Conservation (phyloP, 2,329 filamentous ascomycete genomes). For the Coleophoma crateriformis region DNA sequence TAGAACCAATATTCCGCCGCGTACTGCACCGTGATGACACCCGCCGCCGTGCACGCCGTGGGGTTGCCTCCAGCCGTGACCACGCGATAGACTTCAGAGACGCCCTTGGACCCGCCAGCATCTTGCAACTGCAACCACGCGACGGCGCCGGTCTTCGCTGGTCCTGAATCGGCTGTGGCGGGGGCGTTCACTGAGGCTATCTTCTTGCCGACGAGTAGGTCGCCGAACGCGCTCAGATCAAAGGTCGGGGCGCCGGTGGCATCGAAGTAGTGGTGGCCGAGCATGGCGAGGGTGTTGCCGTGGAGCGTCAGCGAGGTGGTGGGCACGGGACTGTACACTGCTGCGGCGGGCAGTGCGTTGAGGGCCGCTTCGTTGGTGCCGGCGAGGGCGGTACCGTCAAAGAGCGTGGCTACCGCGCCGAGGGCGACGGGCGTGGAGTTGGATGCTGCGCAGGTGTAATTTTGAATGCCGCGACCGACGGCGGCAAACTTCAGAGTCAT, state of each 20-base stretch:
- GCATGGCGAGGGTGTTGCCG: conserved; percentile 1
- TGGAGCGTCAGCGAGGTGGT: conserved; percentile 1
- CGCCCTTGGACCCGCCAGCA: conserved; percentile 16
- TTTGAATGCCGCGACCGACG: conserved; percentile 26
- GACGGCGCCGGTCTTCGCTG: conserved; percentile 19
- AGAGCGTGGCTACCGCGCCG: conserved; percentile 26
- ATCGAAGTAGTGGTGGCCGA: conserved; percentile 25
- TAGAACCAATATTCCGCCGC: conserved; percentile 25
- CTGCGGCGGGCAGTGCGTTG: conserved; percentile 12
- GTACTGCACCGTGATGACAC: conserved; percentile 16
- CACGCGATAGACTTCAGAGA: conserved; percentile 21
- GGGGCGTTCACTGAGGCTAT: conserved; percentile 17
- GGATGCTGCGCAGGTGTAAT: conserved; percentile 23
- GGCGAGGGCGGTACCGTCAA: conserved; percentile 21
- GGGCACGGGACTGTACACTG: conserved; percentile 14
- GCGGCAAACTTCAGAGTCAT: conserved; percentile 21
- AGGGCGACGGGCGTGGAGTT: conserved; percentile 12
- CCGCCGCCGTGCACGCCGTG: conserved; percentile 8
- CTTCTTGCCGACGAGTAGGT: conserved; percentile 18
- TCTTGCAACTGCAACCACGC: conserved; percentile 22
- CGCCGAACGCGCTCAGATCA: conserved; percentile 12
- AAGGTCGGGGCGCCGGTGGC: conserved; percentile 20
- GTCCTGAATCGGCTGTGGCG: conserved; percentile 13
- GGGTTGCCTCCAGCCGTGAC: conserved; percentile 22
- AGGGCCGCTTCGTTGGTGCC: conserved; percentile 5